Conservation (phyloP, 495 filamentous ascomycete genomes). For the Penicillium cinerascens region DNA sequence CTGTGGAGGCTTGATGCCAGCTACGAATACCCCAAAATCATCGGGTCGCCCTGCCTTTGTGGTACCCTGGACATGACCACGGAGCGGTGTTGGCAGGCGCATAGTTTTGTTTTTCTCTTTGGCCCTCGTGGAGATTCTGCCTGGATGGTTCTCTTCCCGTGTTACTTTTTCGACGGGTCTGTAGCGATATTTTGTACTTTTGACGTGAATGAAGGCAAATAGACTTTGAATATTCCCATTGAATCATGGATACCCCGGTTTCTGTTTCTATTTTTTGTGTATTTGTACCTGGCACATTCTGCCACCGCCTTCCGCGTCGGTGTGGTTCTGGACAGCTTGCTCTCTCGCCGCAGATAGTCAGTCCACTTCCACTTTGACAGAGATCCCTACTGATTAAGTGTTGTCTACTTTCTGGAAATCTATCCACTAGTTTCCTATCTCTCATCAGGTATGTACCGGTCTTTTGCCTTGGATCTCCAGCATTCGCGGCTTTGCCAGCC, state of each 20-base stretch:
- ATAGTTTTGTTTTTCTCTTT: constrained; percentile 21
- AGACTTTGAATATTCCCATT: constrained; percentile 1
- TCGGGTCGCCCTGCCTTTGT: constrained; percentile 16
- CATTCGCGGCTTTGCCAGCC: neutral
- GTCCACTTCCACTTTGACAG: neutral
- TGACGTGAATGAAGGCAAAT: constrained; percentile 15
- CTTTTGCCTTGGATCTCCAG: neutral
- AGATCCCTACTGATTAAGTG: neutral
- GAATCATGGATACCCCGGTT: neutral
- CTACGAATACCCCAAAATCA: constrained; percentile 24
- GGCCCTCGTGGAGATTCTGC: neutral
- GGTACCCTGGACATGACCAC: constrained; percentile 32
- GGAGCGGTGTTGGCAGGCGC: constrained; percentile 39
- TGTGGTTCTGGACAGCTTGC: constrained; percentile 27
- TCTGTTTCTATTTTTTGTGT: neutral
- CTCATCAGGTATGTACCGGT: neutral
- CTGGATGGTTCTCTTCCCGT: neutral
- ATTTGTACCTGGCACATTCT: constrained; percentile 8
- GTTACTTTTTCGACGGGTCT: neutral
- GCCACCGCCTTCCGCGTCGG: constrained; percentile 19
- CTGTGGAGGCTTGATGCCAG: constrained; percentile 7
- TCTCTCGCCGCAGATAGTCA: constrained; percentile 10
- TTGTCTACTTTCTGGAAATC: neutral
- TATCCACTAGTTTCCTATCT: neutral
- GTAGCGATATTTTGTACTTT: constrained; percentile 15